Evolutionary conservation across 208 protist genomes (phyloP), one percentile per base, ranked within the genome.

Genomic region (Trichomonas gallinae): DNA sequence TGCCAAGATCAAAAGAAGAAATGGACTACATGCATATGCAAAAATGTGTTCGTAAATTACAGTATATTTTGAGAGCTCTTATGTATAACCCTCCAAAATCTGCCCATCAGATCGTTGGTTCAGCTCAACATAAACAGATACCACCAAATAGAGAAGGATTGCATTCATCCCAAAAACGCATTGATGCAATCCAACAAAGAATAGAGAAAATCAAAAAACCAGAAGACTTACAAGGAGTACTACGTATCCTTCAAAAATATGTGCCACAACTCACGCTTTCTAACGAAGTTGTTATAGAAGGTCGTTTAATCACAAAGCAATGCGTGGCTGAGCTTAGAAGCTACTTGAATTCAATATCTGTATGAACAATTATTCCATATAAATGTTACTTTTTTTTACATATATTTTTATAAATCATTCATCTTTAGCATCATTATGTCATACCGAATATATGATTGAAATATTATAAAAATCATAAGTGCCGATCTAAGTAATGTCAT

Each of bases 281-380:
- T 34, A n/a, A n/a, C 23, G 83, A 89, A 89, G 83, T 89, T 89
- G 40, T 89, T 31, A 89, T 89, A n/a, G 83, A 89, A 89, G 83
- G 83, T 23, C 4, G 83, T 1, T 48, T 44, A n/a, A 89, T 89
- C 17, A 89, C 83, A 31, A 89, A 89, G 48, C n/a, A n/a, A 48
- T 89, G 83, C 42, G 83, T 40, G 3, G 36, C 17, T 46, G 83
- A 89, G 17, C 40, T 89, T 15, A 44, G 40, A 44, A 40, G 36
- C 17, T 89, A 89, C 23, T 46, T 89, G 17, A 89, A 89, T 89
- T 89, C 83, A 44, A 40, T 89, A 23, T 44, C 23, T 31, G 34
- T 40, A 31, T 89, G 42, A 46, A 89, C 3, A 89, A 15, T 85
- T 36, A 36, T 82, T 36, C 1, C 63, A 6, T 82, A 21, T 82